Evolutionary conservation across 75 land plant species (phyloP).

Genomic region (Pseudotsuga menziesii): DNA sequence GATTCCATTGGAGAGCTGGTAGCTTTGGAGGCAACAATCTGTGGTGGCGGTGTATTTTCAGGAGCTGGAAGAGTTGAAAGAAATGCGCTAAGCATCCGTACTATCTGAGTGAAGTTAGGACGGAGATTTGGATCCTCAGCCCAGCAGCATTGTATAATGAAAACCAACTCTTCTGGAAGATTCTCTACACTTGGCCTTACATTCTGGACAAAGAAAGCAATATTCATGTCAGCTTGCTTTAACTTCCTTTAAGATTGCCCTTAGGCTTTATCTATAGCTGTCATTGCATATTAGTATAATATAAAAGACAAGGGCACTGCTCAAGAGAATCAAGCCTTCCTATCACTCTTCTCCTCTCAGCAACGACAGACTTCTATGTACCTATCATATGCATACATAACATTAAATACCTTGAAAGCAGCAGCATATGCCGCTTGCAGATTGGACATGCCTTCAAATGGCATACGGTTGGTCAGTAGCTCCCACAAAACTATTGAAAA

Average conservation of each 20-base stretch:
- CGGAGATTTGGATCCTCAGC: constrained; percentile 30
- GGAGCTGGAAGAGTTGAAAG: constrained; percentile 19
- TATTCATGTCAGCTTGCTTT: neutral
- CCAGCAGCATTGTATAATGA: constrained; percentile 31
- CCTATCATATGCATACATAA: neutral
- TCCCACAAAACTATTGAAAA: constrained; percentile 32
- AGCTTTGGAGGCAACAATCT: neutral
- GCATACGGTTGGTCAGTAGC: constrained; percentile 23
- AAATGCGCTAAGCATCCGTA: constrained; percentile 23
- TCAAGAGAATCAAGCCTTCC: neutral
- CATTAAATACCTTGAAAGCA: constrained; percentile 27
- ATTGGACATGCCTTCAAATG: constrained; percentile 35
- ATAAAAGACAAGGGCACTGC: neutral
- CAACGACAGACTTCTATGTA: neutral
- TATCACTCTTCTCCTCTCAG: neutral
- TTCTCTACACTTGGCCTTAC: constrained; percentile 36
- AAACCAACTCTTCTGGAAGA: constrained; percentile 26
- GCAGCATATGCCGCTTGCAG: constrained; percentile 39
- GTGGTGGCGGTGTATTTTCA: constrained; percentile 9
- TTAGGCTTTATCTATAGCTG: neutral
- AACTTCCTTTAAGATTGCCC: neutral
- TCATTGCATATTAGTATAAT: neutral
- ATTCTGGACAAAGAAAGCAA: constrained; percentile 7
- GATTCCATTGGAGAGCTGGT: neutral
- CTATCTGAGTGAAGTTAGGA: constrained; percentile 19